Base-by-base conservation (phyloP, 2,329 filamentous ascomycete species). In the Raffaelea arxii region DNA sequence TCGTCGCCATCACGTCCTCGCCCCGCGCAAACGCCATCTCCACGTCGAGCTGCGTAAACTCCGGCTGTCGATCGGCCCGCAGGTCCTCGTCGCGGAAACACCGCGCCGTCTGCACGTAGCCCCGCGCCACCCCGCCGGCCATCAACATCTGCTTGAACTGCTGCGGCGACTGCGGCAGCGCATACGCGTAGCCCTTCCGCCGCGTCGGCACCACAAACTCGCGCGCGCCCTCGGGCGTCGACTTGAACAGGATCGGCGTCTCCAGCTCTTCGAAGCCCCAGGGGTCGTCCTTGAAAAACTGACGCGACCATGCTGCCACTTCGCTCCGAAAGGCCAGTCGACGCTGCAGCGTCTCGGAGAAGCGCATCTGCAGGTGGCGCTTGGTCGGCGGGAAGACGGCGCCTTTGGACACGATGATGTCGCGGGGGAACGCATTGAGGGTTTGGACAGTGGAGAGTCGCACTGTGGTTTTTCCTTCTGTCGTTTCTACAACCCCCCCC, bases 61-160 rank as follows among this genome's bases (percentile, higher is more conserved):
- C 92, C 0, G 92, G 94, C 59, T 98, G 92, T 36, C 92, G 75
- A 62, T 98, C 94, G 1, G 91, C 86, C 19, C 92, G 77, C 30
- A 92, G 71, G 62, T 97, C 94, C 60, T 98, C 92, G 58, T 98
- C 94, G 14, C 92, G 82, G 65, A 96, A 98, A 60, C 92, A 98
- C 53, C 81, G 83, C 2, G 92, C 94, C 66, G 96, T 88, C 58
- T 98, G 92, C 63, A 84, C 94, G 62, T 98, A 98, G 36, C 76
- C 78, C 1, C 74, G 68, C 1, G 49, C 47, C 11, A 96, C 76
- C 0, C 91, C 91, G 50, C 86, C 85, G 0, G 89, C 86, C 89
- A 98, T 97, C 37, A 98, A 75, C 2, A 96, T 86, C 67, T 98
- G 92, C 67, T 98, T 98, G 62, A 97, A 98, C 63, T 98, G 92